Percentiles rank a stretch among this genome's conserved stretches.
Evolutionary conservation across 768 basidiomycete species (phyloP).

Genomic region (Astraeus odoratus): DNA sequence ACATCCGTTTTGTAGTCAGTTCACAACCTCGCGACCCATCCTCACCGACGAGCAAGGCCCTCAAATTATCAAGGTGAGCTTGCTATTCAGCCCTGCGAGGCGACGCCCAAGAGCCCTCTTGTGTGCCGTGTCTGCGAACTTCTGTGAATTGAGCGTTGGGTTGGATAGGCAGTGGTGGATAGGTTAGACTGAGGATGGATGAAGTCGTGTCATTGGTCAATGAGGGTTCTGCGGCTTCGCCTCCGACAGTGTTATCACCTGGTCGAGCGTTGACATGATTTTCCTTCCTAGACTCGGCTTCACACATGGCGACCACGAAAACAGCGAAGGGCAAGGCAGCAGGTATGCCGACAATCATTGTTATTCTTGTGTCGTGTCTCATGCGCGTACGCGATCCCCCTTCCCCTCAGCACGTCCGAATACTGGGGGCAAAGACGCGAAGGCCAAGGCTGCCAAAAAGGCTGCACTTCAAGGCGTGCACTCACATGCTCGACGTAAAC

Average conservation of each 20-base stretch:
- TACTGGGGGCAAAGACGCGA: conserved; percentile 36
- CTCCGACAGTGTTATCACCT: neutral
- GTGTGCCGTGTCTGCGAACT: neutral
- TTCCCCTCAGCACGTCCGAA: conserved; percentile 21
- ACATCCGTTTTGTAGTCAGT: conserved; percentile 14
- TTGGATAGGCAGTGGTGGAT: conserved; percentile 15
- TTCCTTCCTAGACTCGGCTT: conserved; percentile 8
- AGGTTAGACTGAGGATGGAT: conserved; percentile 13
- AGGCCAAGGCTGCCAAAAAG: conserved; percentile 95
- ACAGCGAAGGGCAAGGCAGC: conserved; percentile 56
- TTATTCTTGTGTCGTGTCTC: too few relatives aligned
- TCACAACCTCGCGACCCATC: neutral
- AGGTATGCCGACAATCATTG: conserved; percentile 30
- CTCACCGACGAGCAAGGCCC: conserved; percentile 22
- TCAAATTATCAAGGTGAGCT: conserved; percentile 23
- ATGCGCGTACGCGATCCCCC: too few relatives aligned
- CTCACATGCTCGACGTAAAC: conserved; percentile 71
- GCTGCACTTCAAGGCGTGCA: conserved; percentile 86
- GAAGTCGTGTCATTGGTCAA: neutral
- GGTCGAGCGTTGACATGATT: conserved; percentile 3
- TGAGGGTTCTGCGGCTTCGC: conserved; percentile 1
- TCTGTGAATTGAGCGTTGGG: neutral
- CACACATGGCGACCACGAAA: conserved; percentile 65
- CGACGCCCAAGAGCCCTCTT: neutral
- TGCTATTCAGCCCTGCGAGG: neutral